Evolutionary conservation across 2,329 filamentous ascomycete species (phyloP).

Genomic region (Neofusicoccum parvum): DNA sequence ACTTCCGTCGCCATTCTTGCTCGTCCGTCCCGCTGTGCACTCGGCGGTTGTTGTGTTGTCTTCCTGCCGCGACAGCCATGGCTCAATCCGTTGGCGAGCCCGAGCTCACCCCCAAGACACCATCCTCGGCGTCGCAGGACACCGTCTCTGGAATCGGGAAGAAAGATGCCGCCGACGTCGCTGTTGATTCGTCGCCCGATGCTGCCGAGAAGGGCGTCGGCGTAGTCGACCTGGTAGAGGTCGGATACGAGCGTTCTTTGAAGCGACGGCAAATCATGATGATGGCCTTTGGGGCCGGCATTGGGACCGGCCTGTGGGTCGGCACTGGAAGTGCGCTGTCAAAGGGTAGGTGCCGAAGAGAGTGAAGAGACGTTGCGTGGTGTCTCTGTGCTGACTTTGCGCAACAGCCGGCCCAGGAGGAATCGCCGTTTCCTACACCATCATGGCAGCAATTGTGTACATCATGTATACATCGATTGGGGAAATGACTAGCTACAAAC

Average conservation of each 20-base stretch:
- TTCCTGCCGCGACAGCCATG: background rate
- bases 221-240: constrained; percentile 6
- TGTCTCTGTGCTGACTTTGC: background rate
- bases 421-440: constrained; percentile 21
- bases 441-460: constrained; percentile 20
- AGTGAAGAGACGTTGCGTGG: background rate
- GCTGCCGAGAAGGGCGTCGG: background rate
- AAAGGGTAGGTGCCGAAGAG: background rate
- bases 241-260: constrained; percentile 17
- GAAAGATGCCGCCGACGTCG: constrained; percentile 1
- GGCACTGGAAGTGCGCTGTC: constrained; percentile 19
- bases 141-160: background rate
- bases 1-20: background rate
- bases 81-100: background rate
- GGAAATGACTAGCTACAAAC: constrained; percentile 20
- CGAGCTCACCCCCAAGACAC: background rate
- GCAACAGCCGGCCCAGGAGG: constrained; percentile 17
- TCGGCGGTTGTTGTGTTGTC: background rate
- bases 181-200: constrained; percentile 2
- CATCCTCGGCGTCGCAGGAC: background rate
- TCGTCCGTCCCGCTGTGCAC: background rate
- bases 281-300: constrained; percentile 21
- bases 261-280: constrained; percentile 21
- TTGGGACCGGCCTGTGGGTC: constrained; percentile 20
- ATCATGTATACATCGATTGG: constrained; percentile 20